A percentile compares a stretch with the other conserved stretches of the same genome.
These are phyloP conservation scores for Penicillium chermesinum DNA, from an alignment of 495 filamentous ascomycete genomes.

Conservation along the genomic window DNA sequence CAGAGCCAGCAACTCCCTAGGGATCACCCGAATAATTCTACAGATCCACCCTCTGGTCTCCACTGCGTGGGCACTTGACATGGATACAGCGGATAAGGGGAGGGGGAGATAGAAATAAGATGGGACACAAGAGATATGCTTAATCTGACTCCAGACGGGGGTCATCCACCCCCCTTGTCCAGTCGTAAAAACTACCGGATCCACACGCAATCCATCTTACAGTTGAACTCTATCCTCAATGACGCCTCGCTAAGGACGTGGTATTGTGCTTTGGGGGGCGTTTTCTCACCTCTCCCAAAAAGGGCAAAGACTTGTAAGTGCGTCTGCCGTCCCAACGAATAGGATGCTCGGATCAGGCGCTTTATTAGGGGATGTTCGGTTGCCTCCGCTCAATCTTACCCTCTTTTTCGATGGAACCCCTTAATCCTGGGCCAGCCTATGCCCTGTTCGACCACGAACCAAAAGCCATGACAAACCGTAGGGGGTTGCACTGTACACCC, in stretches of 20 bases:
- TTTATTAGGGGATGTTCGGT: no score
- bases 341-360: no score
- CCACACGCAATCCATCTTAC: conserved; percentile 3
- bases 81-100: conserved; percentile 30
- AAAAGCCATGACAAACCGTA: not conserved
- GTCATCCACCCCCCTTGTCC: conserved; percentile 11
- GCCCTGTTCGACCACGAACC: no score
- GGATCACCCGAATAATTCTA: conserved; percentile 22
- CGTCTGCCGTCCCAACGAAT: no score
- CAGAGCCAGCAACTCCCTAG: conserved; percentile 10
- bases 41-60: conserved; percentile 23
- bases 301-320: no score
- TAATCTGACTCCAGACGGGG: conserved; percentile 29
- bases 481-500: conserved; percentile 6
- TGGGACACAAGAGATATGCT: conserved; percentile 31
- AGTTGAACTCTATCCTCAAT: conserved; percentile 6
- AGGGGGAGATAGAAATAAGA: conserved; percentile 14
- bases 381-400: no score
- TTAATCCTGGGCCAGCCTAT: no score
- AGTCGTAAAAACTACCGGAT: no score
- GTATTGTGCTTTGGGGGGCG: not conserved
- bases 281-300: not conserved
- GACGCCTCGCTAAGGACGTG: not conserved
- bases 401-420: no score
- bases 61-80: conserved; percentile 29